These are phyloP conservation scores for Talaromyces trachyspermus DNA, from an alignment of 495 filamentous ascomycete species.

Conservation along the genomic window DNA sequence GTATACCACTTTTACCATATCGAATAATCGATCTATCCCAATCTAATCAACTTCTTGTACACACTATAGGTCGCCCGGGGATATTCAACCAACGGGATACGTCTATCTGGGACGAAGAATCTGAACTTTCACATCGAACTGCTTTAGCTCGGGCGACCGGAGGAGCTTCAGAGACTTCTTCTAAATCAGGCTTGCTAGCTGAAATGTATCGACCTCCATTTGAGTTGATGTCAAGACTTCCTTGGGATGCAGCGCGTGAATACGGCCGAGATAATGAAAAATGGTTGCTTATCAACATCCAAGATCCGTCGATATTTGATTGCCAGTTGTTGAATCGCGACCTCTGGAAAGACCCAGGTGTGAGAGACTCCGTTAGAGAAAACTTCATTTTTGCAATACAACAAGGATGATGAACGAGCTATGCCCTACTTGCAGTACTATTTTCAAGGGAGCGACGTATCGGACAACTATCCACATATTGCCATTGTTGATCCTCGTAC, in stretches of 20 bases:
- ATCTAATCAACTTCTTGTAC: constrained; percentile 4
- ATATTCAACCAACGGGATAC: constrained; percentile 80
- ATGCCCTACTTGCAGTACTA: constrained; percentile 83
- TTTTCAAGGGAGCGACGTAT: constrained; percentile 62
- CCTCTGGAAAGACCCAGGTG: constrained; percentile 79
- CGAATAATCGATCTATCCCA: background rate
- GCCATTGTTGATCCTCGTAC: constrained; percentile 93
- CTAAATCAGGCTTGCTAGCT: constrained; percentile 66
- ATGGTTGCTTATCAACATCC: constrained; percentile 92
- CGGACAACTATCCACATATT: constrained; percentile 87
- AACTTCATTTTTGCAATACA: constrained; percentile 94
- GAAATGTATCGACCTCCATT: constrained; percentile 89
- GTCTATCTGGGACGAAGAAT: constrained; percentile 68
- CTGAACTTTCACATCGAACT: constrained; percentile 38
- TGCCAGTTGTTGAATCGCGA: constrained; percentile 91
- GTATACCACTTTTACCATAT: constrained; percentile 21
- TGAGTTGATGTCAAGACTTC: constrained; percentile 67
- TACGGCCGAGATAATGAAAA: constrained; percentile 79
- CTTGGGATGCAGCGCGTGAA: constrained; percentile 75
- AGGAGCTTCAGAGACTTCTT: constrained; percentile 64
- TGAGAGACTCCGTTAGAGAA: constrained; percentile 74
- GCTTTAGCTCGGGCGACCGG: constrained; percentile 56
- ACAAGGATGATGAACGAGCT: constrained; percentile 69
- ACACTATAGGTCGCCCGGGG: constrained; percentile 49
- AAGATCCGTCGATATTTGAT: constrained; percentile 84